Evolutionary conservation across 768 basidiomycete genomes (phyloP), one percentile per base, ranked within the genome.

Genomic region (Kwoniella heveanensis): DNA sequence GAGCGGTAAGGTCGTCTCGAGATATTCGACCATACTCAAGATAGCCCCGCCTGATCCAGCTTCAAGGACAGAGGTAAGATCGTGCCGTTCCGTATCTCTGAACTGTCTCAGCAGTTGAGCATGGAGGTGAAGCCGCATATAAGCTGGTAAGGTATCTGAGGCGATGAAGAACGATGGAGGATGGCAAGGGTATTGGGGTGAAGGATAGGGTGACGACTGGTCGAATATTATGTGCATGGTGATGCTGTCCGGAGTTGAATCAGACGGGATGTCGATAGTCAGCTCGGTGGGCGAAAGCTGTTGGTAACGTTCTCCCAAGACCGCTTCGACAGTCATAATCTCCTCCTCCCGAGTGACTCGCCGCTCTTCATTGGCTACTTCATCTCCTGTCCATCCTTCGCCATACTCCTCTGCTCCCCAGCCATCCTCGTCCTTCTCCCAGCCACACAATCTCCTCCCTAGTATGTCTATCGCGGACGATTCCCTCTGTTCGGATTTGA

Each of bases 111-210:
- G 82, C 21, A 92, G 81, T 25, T 82, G 81, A 3, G 87, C 84
- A 32, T 91, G 83, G n/a, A 96, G 84, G 73, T 94, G 88, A 3
- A 95, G 84, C 22, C 91, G 87, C 59, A 94, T 82, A 77, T 95
- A 95, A 1, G 91, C 85, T 0, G 93, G 85, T 3, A 88, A 82
- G 0, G 85, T 84, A 0, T 81, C 73, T 0, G 90, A 91, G 0
- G 88, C 84, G 57, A 95, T 76, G 76, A 88, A 95, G 80, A 93
- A 85, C 0, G 90, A 86, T 0, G 88, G 85, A 60, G 86, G 85
- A 22, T 74, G 82, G 9, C 70, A 66, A 1, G 80, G 77, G 72
- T 80, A 68, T 8, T 67, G 83, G 62, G 70, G 84, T 71, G 79
- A 85, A 77, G 83, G 83, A 68, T 83, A 82, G 0, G 78, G 78